phyloP scores from a whole-genome alignment of 371 early-diverging fungal species.

The Rhizopus stolonifer region DNA sequence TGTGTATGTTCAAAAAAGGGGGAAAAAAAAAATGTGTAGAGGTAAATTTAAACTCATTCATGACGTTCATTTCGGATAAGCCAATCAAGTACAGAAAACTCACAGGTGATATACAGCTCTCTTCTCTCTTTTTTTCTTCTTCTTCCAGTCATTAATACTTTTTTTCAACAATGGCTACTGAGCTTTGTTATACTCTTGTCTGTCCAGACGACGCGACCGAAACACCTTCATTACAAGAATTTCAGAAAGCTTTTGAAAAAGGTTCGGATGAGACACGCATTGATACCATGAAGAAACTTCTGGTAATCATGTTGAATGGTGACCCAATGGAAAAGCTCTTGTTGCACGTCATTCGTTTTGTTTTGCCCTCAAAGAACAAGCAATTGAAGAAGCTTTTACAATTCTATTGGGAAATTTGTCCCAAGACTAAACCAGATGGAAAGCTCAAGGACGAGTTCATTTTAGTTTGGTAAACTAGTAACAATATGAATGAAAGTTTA shows the following conservation, averaged over 20 bases:
- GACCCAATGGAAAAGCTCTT: constrained; percentile 88
- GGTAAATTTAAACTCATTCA: not conserved
- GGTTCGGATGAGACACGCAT: constrained; percentile 90
- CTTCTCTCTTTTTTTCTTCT: not conserved
- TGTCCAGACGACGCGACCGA: constrained; percentile 68
- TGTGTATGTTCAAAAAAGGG: not conserved
- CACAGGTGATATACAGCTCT: not conserved
- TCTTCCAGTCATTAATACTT: not conserved
- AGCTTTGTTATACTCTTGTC: constrained; percentile 71
- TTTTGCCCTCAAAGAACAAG: constrained; percentile 90
- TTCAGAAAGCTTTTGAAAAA: constrained; percentile 82
- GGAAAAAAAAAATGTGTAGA: not conserved
- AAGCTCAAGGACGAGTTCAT: constrained; percentile 96
- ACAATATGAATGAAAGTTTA: not conserved
- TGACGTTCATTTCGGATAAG: not conserved
- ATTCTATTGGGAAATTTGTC: constrained; percentile 96
- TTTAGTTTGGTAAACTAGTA: constrained; percentile 80
- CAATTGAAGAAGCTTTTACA: constrained; percentile 94
- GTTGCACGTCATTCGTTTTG: constrained; percentile 96
- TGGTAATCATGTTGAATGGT: constrained; percentile 89
- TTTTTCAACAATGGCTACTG: constrained; percentile 38
- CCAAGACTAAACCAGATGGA: constrained; percentile 90
- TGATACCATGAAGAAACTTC: constrained; percentile 90
- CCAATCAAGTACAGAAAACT: constrained; percentile 1
- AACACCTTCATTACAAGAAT: constrained; percentile 65